phyloP scores from a whole-genome alignment of 2,329 filamentous ascomycete genomes.

The Simplicillium sp. region DNA sequence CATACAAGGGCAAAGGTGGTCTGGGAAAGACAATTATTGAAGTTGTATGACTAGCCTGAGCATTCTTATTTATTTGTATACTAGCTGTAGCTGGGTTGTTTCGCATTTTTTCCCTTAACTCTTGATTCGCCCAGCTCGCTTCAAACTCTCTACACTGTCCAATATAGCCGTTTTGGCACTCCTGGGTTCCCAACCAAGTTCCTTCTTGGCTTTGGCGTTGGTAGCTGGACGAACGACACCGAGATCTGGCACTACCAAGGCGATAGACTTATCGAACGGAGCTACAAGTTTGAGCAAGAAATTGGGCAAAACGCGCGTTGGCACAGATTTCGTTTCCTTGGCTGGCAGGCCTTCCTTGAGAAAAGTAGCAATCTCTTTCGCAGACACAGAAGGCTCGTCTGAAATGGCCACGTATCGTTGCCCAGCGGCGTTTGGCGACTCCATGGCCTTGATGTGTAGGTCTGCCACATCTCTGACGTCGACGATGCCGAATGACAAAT shows the following conservation, averaged over 20 bases:
- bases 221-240: constrained; percentile 1
- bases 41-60: neutral
- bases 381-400: constrained; percentile 1
- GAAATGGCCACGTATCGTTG: constrained; percentile 6
- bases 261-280: constrained; percentile 2
- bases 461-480: constrained; percentile 14
- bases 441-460: constrained; percentile 4
- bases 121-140: constrained; percentile 1
- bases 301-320: neutral
- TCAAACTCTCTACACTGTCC: constrained; percentile 4
- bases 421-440: constrained; percentile 2
- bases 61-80: no score
- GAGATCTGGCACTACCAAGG: constrained; percentile 1
- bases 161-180: constrained; percentile 3
- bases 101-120: neutral
- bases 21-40: constrained; percentile 27
- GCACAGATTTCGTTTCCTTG: neutral
- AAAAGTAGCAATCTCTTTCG: neutral
- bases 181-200: constrained; percentile 4
- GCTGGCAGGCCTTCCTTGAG: neutral
- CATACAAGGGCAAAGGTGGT: constrained; percentile 26
- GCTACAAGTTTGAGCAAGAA: neutral
- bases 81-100: no score
- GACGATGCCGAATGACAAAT: constrained; percentile 12
- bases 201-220: constrained; percentile 2